Evolutionary conservation across 352 stramenopile genomes (phyloP), one percentile per base, ranked within the genome.

Genomic region (Phytophthora uliginosa): DNA sequence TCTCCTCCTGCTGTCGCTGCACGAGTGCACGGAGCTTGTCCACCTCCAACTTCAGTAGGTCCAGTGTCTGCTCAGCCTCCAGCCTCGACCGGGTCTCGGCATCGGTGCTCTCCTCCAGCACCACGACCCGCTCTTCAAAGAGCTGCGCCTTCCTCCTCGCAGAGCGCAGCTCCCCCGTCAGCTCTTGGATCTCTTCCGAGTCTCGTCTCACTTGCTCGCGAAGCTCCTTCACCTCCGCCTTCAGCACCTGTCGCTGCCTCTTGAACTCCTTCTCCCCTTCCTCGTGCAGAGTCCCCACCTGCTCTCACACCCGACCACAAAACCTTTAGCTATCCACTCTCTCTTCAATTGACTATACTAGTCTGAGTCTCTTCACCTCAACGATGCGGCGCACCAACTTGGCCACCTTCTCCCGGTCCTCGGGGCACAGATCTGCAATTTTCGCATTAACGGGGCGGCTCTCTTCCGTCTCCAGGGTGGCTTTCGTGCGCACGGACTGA

Each of bases 331-430:
- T 74, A 7, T 48, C 5, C 40, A 22, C 24, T 26, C 24, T 26
- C 24, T 26, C 24, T 26, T 26, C 24, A 26, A 26, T 26, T 26
- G 24, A 26, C 24, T 2, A 26, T 26, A 26, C 24, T 26, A 26
- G 24, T 26, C 24, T 26, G n/a, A n/a, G n/a, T n/a, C n/a, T n/a
- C n/a, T n/a, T 26, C 34, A 94, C 86, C 70, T 95, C 86, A 20
- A 94, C 85, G 22, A 95, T 82, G 40, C 88, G 85, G 1, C 70
- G 86, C 15, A 94, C 78, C n/a, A 95, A 66, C 57, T 94, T 94
- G 42, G 85, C 74, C 60, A 95, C 86, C 76, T 95, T 95, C 7
- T 94, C 82, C 26, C 88, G 84, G 73, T 95, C 89, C 64, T 93
- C 76, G 13, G 81, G 82, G 48, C 89, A 93, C 26, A 95, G 51